A percentile compares a stretch with the other conserved stretches of the same genome.
These are phyloP conservation scores for Entrophospora sp. DNA, from an alignment of 192 early-diverging fungal genomes.

Conservation along the genomic window DNA sequence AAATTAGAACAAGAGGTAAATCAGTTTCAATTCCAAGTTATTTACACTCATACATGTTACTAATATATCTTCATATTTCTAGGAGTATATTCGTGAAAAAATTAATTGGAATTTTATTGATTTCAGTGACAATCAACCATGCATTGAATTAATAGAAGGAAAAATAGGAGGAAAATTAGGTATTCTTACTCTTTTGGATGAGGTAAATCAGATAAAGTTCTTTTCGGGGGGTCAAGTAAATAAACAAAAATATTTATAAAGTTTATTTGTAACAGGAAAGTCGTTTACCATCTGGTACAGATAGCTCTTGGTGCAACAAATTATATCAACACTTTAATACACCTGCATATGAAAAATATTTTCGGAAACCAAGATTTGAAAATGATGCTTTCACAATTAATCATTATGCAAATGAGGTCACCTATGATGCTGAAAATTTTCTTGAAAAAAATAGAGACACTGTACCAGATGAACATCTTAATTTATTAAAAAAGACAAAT, in stretches of 20 bases:
- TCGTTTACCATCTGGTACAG: conserved; percentile 78
- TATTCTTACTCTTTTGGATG: conserved; percentile 91
- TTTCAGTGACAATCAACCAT: conserved; percentile 97
- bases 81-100: conserved; percentile 89
- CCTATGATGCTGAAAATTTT: conserved; percentile 90
- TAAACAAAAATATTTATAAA: too few relatives aligned
- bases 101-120: conserved; percentile 98
- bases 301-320: conserved; percentile 79
- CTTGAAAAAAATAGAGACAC: conserved; percentile 99
- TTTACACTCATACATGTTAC: neutral
- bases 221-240: too few relatives aligned
- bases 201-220: conserved; percentile 46
- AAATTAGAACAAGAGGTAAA: conserved; percentile 87
- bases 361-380: conserved; percentile 87
- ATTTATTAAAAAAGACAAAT: conserved; percentile 63
- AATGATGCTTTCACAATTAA: conserved; percentile 82
- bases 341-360: conserved; percentile 61
- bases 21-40: neutral
- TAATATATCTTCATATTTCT: neutral
- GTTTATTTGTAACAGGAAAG: conserved; percentile 45
- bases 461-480: conserved; percentile 84
- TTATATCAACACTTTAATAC: conserved; percentile 76
- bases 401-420: conserved; percentile 93
- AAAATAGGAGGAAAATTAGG: conserved; percentile 87
- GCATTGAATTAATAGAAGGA: conserved; percentile 97